Evolutionary conservation across 2,329 filamentous ascomycete genomes (phyloP).

Genomic region (Fusarium piperis): DNA sequence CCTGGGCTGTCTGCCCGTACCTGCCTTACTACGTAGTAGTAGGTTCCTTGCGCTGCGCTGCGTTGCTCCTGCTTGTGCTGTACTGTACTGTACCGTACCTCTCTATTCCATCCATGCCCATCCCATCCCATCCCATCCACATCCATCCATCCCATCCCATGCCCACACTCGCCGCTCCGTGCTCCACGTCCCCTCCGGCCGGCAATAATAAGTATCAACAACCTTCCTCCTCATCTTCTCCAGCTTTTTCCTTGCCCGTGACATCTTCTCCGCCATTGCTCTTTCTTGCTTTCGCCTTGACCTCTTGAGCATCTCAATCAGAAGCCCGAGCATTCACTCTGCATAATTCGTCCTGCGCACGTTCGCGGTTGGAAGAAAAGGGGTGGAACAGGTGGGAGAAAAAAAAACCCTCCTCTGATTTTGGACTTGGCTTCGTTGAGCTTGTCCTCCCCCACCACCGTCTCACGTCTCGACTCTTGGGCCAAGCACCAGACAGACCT

Average conservation of each 20-base stretch:
- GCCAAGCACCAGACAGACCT: constrained; percentile 4
- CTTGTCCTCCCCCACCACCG: constrained; percentile 25
- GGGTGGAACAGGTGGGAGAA: neutral
- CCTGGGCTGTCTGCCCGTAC: constrained; percentile 22
- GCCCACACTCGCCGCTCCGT: constrained; percentile 29
- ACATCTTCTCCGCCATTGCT: constrained; percentile 24
- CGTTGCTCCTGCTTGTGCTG: neutral
- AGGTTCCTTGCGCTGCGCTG: constrained; percentile 2
- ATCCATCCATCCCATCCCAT: neutral
- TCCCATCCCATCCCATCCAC: constrained; percentile 6
- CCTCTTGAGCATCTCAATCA: neutral
- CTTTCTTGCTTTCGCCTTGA: constrained; percentile 6
- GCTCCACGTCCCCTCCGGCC: constrained; percentile 41
- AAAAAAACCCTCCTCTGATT: constrained; percentile 34
- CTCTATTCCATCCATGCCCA: constrained; percentile 31
- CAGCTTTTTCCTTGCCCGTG: constrained; percentile 34
- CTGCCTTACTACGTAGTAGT: constrained; percentile 7
- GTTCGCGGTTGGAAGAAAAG: neutral
- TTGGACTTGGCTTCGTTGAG: constrained; percentile 25
- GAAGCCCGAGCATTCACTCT: neutral
- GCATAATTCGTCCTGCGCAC: neutral
- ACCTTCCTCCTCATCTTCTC: constrained; percentile 41
- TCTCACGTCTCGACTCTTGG: constrained; percentile 12
- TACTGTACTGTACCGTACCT: neutral
- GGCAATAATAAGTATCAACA: constrained; percentile 45